These are phyloP conservation scores for Aspergillus costaricaensis DNA, from an alignment of 2,329 filamentous ascomycete species.

Conservation along the genomic window DNA sequence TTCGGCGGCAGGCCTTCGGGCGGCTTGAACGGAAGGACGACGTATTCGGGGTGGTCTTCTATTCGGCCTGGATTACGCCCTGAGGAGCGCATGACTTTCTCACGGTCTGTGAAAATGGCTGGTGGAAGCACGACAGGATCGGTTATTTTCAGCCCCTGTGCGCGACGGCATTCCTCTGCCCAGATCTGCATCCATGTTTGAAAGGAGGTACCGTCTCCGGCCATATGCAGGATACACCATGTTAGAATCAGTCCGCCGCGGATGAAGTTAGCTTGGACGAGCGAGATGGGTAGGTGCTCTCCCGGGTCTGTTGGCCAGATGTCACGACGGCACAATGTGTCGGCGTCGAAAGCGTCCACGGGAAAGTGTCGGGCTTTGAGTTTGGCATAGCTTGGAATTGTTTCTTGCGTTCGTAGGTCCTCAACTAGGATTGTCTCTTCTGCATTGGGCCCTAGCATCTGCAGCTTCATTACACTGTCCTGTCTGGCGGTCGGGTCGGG, in stretches of 20 bases:
- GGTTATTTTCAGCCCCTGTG: slow-evolving; percentile 28
- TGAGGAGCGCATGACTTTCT: slow-evolving; percentile 32
- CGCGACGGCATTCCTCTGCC: slow-evolving; percentile 39
- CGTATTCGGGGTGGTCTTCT: slow-evolving; percentile 38
- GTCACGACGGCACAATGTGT: slow-evolving; percentile 32
- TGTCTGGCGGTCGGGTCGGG: slow-evolving; percentile 34
- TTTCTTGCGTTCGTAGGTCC: not conserved
- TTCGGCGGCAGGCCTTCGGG: slow-evolving; percentile 34
- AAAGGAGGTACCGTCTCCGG: slow-evolving; percentile 39
- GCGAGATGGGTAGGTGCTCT: slow-evolving; percentile 41
- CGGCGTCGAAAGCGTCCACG: slow-evolving; percentile 52
- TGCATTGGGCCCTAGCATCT: too few species aligned
- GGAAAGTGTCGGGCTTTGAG: slow-evolving; percentile 47
- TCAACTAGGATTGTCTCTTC: slow-evolving; percentile 3
- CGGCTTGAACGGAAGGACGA: slow-evolving; percentile 33
- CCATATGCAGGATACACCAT: slow-evolving; percentile 34
- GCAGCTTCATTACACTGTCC: slow-evolving; percentile 35
- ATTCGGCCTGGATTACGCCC: slow-evolving; percentile 30
- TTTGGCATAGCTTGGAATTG: slow-evolving; percentile 39
- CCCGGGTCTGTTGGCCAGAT: slow-evolving; percentile 35
- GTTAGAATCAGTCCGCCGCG: slow-evolving; percentile 54
- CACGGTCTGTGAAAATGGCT: slow-evolving; percentile 33
- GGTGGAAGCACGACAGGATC: slow-evolving; percentile 29
- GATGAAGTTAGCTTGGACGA: slow-evolving; percentile 55
- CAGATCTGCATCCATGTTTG: slow-evolving; percentile 37